phyloP scores from a whole-genome alignment of 1,284 basidiomycete species.

The Irpex lacteus region DNA sequence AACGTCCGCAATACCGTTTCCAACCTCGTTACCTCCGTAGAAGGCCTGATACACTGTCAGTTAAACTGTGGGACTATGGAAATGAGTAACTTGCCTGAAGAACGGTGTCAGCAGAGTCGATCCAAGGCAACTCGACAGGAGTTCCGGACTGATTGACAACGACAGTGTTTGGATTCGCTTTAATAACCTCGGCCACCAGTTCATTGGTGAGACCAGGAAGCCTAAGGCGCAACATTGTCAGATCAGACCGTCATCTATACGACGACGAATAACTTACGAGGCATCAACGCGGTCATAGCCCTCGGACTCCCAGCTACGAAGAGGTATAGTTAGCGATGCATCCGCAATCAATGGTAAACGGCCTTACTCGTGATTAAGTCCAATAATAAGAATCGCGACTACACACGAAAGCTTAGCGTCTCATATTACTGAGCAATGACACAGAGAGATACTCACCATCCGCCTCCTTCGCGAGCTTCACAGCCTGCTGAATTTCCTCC shows the following conservation, averaged over 20 bases:
- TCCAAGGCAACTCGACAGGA: conserved; percentile 71
- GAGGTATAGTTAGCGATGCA: background rate
- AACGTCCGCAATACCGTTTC: conserved; percentile 74
- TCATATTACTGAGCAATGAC: background rate
- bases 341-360: background rate
- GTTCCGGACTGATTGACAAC: conserved; percentile 78
- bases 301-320: conserved; percentile 58
- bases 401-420: background rate
- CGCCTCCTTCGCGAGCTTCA: conserved; percentile 56
- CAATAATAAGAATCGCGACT: conserved; percentile 60
- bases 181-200: conserved; percentile 57
- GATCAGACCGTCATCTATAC: background rate
- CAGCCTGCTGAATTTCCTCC: conserved; percentile 50
- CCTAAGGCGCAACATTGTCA: conserved; percentile 27
- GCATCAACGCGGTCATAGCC: conserved; percentile 57
- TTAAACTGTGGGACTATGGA: background rate
- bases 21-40: conserved; percentile 79
- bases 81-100: conserved; percentile 7
- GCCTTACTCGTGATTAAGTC: conserved; percentile 56
- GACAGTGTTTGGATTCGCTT: conserved; percentile 63
- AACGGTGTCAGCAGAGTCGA: conserved; percentile 54
- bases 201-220: conserved; percentile 70
- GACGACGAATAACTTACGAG: conserved; percentile 9
- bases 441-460: conserved; percentile 35
- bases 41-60: conserved; percentile 47